A percentile compares a stretch with the other conserved stretches of the same genome.
phyloP scores from a whole-genome alignment of 2,329 filamentous ascomycete species.

The Penicillium fuscoglaucum region DNA sequence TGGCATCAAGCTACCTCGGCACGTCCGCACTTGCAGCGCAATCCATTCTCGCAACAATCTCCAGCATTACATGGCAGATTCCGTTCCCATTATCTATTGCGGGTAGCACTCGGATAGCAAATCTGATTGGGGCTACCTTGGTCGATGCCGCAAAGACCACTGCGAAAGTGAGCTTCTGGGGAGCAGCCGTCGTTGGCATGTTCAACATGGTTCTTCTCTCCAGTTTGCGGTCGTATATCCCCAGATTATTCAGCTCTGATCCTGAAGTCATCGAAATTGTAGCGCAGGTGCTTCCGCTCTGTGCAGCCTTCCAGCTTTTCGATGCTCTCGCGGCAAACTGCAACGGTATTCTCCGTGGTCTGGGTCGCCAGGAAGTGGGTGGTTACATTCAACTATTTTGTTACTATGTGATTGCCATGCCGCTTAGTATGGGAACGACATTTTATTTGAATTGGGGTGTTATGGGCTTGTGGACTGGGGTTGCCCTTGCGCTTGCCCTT shows the following conservation, averaged over 20 bases:
- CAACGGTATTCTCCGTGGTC: slow-evolving; percentile 80
- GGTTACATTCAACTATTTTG: slow-evolving; percentile 83
- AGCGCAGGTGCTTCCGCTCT: slow-evolving; percentile 71
- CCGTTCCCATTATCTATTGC: slow-evolving; percentile 91
- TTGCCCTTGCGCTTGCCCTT: slow-evolving; percentile 67
- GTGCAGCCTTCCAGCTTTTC: slow-evolving; percentile 86
- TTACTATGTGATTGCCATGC: slow-evolving; percentile 85
- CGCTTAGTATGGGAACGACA: slow-evolving; percentile 73
- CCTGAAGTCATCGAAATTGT: slow-evolving; percentile 68
- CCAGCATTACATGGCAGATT: slow-evolving; percentile 81
- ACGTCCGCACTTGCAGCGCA: slow-evolving; percentile 82
- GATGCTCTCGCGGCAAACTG: slow-evolving; percentile 77
- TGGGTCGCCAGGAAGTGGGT: slow-evolving; percentile 85
- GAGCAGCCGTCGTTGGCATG: slow-evolving; percentile 69
- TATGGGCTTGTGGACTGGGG: slow-evolving; percentile 76
- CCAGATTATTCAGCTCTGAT: slow-evolving; percentile 75
- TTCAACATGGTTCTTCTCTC: slow-evolving; percentile 74
- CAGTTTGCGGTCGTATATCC: slow-evolving; percentile 69
- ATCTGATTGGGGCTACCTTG: slow-evolving; percentile 84
- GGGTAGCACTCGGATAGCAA: slow-evolving; percentile 83
- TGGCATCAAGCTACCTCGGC: slow-evolving; percentile 78
- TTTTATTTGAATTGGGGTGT: slow-evolving; percentile 78
- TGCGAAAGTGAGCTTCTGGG: slow-evolving; percentile 71
- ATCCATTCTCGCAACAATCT: slow-evolving; percentile 76
- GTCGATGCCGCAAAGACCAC: slow-evolving; percentile 77